These are phyloP conservation scores for Candida pseudofarinosa DNA, from an alignment of 805 yeast species.

Conservation along the genomic window DNA sequence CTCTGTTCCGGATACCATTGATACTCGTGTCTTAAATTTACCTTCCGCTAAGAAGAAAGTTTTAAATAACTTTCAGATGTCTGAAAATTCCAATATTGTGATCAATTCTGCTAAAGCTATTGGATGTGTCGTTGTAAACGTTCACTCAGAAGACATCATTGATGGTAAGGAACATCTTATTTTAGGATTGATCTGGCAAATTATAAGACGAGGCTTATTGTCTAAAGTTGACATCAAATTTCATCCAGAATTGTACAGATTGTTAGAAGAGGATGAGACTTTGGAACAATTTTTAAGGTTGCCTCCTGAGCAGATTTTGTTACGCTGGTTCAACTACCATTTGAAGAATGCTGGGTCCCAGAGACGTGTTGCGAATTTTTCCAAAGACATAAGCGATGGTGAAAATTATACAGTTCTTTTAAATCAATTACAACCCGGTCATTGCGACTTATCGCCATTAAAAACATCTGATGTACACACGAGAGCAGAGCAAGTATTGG, in stretches of 20 bases:
- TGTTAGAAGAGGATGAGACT: conserved; percentile 94
- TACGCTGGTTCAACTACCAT: conserved; percentile 97
- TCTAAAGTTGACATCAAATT: conserved; percentile 92
- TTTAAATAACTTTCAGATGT: conserved; percentile 90
- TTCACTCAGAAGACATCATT: conserved; percentile 90
- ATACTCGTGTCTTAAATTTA: conserved; percentile 90
- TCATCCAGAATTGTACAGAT: conserved; percentile 94
- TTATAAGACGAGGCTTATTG: conserved; percentile 91
- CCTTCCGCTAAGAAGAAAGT: conserved; percentile 72
- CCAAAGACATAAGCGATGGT: conserved; percentile 87
- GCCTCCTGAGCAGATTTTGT: conserved; percentile 94
- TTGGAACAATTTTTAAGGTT: conserved; percentile 92
- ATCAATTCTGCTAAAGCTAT: conserved; percentile 98
- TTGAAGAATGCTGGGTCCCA: conserved; percentile 87
- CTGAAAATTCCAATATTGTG: conserved; percentile 95
- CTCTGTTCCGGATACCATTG: conserved; percentile 97
- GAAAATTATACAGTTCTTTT: conserved; percentile 89
- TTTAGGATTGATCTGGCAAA: conserved; percentile 93
- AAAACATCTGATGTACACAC: conserved; percentile 67
- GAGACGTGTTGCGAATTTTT: conserved; percentile 82
- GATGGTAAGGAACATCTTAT: conserved; percentile 93
- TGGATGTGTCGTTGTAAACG: conserved; percentile 97
- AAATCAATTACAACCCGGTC: conserved; percentile 80
- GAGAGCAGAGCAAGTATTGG: conserved; percentile 84
- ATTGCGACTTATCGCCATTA: conserved; percentile 79